A percentile compares a stretch with the other conserved stretches of the same genome.
These are phyloP conservation scores for Dimocarpus longan DNA, from an alignment of 345 rosid species.

Conservation along the genomic window DNA sequence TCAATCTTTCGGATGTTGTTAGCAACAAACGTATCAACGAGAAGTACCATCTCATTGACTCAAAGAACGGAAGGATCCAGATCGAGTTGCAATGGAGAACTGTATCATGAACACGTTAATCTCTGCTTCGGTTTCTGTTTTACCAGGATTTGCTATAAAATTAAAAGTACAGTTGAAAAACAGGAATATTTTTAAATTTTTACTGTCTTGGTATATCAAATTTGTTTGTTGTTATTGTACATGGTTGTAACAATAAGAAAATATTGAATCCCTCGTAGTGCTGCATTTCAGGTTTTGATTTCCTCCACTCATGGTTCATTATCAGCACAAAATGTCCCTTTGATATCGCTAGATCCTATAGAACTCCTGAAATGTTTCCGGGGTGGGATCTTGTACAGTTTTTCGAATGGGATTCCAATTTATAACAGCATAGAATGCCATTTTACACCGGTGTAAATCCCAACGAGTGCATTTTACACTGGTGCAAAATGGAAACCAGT, in stretches of 20 bases:
- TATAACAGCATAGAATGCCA: no score
- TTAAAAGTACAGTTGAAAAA: neutral
- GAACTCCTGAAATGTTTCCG: no score
- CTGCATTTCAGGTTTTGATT: neutral
- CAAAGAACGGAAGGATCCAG: slow-evolving; percentile 82
- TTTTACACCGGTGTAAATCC: no score
- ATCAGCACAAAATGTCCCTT: neutral
- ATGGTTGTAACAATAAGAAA: neutral
- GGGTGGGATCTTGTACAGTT: no score
- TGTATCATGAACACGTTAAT: slow-evolving; percentile 37
- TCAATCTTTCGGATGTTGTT: slow-evolving; percentile 74
- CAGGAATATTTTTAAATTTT: neutral
- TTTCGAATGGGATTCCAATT: no score
- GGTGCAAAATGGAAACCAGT: no score
- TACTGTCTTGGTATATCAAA: slow-evolving; percentile 1
- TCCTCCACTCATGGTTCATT: neutral
- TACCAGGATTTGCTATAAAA: neutral
- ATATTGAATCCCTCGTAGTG: neutral
- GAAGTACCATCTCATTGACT: slow-evolving; percentile 90
- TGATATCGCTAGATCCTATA: no score
- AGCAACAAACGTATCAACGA: slow-evolving; percentile 85
- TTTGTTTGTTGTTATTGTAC: slow-evolving; percentile 13
- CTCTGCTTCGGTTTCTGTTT: slow-evolving; percentile 14
- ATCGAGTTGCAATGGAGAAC: slow-evolving; percentile 92
- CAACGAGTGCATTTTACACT: no score